Conservation (phyloP, 345 rosid species). For the Citrus sp. region DNA sequence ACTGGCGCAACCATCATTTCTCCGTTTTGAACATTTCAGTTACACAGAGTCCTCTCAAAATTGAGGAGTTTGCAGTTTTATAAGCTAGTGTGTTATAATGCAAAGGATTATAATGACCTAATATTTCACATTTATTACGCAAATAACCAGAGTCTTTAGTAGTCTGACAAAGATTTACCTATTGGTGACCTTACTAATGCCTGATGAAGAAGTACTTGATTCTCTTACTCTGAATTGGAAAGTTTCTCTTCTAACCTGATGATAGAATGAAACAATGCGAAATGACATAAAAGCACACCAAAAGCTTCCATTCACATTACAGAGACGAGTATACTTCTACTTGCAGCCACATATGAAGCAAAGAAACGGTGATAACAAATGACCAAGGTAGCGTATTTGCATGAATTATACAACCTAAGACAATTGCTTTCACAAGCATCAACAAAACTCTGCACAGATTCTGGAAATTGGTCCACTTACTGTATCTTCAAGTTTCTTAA, state of each 20-base stretch:
- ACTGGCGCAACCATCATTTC: conserved; percentile 59
- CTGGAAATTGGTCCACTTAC: conserved; percentile 88
- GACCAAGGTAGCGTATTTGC: not conserved
- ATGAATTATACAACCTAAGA: not conserved
- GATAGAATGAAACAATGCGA: not conserved
- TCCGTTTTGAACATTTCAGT: conserved; percentile 67
- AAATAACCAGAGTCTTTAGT: conserved; percentile 63
- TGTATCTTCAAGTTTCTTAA: conserved; percentile 72
- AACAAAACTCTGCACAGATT: conserved; percentile 88
- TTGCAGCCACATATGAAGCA: not conserved
- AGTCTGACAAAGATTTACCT: conserved; percentile 66
- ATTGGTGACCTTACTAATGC: conserved; percentile 52
- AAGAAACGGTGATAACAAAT: not conserved
- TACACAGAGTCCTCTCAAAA: conserved; percentile 84
- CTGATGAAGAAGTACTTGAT: conserved; percentile 68
- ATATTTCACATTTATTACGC: conserved; percentile 35
- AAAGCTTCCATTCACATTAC: not conserved
- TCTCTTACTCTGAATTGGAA: conserved; percentile 64
- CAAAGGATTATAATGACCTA: not conserved
- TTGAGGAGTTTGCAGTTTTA: conserved; percentile 16
- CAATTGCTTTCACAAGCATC: conserved; percentile 5
- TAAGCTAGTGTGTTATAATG: conserved; percentile 9
- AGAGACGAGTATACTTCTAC: not conserved
- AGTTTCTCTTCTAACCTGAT: conserved; percentile 46
- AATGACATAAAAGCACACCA: not conserved